A percentile compares a stretch with the other conserved stretches of the same genome.
phyloP scores from a whole-genome alignment of 1,139 yeast genomes.

The Kluyveromyces sp. region DNA sequence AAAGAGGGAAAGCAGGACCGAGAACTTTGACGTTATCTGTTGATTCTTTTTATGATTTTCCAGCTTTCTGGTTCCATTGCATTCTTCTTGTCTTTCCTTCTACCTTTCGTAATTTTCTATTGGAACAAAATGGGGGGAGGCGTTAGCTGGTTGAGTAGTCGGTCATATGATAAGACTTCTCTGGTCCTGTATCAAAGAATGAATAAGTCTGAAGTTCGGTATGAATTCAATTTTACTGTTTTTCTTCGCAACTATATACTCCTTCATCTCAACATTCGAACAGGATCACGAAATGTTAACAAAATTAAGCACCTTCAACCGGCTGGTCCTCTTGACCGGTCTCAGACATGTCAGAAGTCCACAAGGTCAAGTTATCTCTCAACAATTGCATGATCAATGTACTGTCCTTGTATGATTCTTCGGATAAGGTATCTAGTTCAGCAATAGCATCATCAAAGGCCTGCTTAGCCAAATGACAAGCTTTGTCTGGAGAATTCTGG shows the following conservation, averaged over 20 bases:
- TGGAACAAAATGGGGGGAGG: not conserved
- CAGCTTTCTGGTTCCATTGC: not conserved
- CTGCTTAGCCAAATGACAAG: slow-evolving; percentile 97
- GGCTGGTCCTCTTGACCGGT: slow-evolving; percentile 54
- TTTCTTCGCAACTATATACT: not conserved
- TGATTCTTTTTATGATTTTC: not conserved
- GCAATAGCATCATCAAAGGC: slow-evolving; percentile 99
- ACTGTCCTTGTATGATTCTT: slow-evolving; percentile 97
- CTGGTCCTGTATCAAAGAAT: not conserved
- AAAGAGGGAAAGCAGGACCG: not conserved
- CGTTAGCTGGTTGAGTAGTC: not conserved
- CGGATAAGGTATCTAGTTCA: slow-evolving; percentile 93
- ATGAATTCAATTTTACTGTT: not conserved
- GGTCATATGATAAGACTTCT: not conserved
- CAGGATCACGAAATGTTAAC: not conserved
- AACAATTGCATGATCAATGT: slow-evolving; percentile 97
- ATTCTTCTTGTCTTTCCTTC: not conserved
- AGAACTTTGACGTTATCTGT: not conserved
- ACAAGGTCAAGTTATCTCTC: slow-evolving; percentile 95
- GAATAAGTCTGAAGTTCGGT: not conserved
- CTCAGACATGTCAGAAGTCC: slow-evolving; percentile 96
- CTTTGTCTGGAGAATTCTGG: slow-evolving; percentile 95
- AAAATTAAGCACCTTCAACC: slow-evolving; percentile 34
- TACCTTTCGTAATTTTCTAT: not conserved
- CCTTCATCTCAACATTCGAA: not conserved